Evolutionary conservation across 108 stramenopile genomes (phyloP).

Genomic region (Nannochloropsis gaditana): DNA sequence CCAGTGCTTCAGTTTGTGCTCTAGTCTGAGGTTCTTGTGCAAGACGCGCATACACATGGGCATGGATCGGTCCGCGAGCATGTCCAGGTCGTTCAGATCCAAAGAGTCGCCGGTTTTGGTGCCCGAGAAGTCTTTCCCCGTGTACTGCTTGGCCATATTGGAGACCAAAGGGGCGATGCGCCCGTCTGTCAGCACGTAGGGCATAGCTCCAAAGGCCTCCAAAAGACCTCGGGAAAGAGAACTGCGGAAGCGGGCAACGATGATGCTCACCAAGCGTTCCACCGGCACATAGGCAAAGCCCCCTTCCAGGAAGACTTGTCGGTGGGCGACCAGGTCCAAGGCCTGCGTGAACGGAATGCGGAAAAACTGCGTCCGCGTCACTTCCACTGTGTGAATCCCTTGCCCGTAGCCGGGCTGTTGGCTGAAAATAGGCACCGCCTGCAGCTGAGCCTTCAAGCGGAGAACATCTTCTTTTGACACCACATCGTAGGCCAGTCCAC

Average conservation of each 20-base stretch:
- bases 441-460: not conserved
- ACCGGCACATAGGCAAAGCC: conserved; percentile 85
- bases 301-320: conserved; percentile 69
- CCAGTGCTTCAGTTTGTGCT: conserved; percentile 87
- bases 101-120: conserved; percentile 41
- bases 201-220: conserved; percentile 53
- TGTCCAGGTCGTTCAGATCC: conserved; percentile 64
- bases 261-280: conserved; percentile 65
- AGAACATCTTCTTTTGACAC: conserved; percentile 46
- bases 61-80: conserved; percentile 64
- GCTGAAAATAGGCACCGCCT: conserved; percentile 22
- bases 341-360: conserved; percentile 87
- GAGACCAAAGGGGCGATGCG: conserved; percentile 70
- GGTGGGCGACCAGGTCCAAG: conserved; percentile 65
- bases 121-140: conserved; percentile 50
- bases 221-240: conserved; percentile 43
- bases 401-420: conserved; percentile 37
- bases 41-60: conserved; percentile 91
- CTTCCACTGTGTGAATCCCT: conserved; percentile 31
- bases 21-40: conserved; percentile 66
- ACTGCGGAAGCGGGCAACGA: conserved; percentile 68
- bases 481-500: conserved; percentile 62
- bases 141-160: conserved; percentile 72
- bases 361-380: conserved; percentile 61
- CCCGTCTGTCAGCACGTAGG: conserved; percentile 47